Evolutionary conservation across 73 alveolate species (phyloP).

Genomic region (Uronychia binucleata): DNA sequence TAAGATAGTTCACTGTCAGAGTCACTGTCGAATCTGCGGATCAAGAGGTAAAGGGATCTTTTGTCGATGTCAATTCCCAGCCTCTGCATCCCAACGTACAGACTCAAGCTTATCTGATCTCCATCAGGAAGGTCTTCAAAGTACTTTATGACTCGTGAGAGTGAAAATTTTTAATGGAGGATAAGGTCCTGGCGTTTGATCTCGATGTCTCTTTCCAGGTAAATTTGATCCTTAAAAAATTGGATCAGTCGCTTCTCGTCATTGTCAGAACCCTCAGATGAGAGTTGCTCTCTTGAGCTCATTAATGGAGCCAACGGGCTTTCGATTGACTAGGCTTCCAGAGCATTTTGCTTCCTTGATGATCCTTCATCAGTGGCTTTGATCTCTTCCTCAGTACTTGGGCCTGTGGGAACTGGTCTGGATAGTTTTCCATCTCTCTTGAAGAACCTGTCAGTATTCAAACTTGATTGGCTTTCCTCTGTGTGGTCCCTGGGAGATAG

Average conservation of each 20-base stretch:
- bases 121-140: not conserved
- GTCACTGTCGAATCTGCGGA: not conserved
- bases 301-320: not conserved
- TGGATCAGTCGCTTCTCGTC: not conserved
- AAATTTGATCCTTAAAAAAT: not conserved
- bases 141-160: not conserved
- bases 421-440: not conserved
- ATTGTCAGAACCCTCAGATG: not conserved
- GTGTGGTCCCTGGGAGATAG: not conserved
- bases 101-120: not conserved
- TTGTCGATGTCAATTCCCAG: not conserved
- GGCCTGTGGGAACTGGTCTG: conserved; percentile 1
- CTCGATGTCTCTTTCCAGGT: not conserved
- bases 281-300: not conserved
- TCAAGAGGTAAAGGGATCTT: too few relatives aligned
- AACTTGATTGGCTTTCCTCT: not conserved
- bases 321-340: not conserved
- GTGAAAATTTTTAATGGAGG: not conserved
- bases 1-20: not conserved
- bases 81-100: not conserved
- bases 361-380: not conserved
- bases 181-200: not conserved
- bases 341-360: not conserved
- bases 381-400: not conserved
- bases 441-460: not conserved